These are phyloP conservation scores for Flaveria robusta DNA, from an alignment of 129 eudicot genomes.

Conservation along the genomic window DNA sequence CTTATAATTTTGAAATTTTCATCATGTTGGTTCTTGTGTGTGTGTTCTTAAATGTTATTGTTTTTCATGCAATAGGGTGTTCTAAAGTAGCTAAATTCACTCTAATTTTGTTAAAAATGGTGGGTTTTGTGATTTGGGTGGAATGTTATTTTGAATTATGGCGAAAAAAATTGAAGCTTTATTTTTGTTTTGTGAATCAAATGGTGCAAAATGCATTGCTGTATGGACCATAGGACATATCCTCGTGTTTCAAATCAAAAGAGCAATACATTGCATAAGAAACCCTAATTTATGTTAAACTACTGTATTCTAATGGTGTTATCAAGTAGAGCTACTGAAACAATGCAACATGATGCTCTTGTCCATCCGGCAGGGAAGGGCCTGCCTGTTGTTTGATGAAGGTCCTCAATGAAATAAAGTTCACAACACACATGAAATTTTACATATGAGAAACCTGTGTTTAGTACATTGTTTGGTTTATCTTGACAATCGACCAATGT, in stretches of 20 bases:
- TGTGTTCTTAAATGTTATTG: not conserved
- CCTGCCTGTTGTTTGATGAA: slow-evolving; percentile 25
- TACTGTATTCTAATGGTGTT: slow-evolving; percentile 2
- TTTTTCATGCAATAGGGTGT: slow-evolving; percentile 6
- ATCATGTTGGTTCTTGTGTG: not conserved
- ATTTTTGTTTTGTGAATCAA: not conserved
- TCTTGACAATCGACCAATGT: not conserved
- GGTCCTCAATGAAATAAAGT: slow-evolving; percentile 22
- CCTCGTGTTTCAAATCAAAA: not conserved
- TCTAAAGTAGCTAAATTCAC: slow-evolving; percentile 3
- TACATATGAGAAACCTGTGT: not conserved
- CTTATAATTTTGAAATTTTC: not conserved
- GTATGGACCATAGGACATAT: slow-evolving; percentile 6
- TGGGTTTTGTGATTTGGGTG: slow-evolving; percentile 23
- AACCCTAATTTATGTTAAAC: slow-evolving; percentile 1
- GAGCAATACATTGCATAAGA: slow-evolving; percentile 9
- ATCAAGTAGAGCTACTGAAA: not conserved
- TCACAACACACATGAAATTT: not conserved
- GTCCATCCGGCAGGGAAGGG: slow-evolving; percentile 4
- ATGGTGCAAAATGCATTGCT: slow-evolving; percentile 13
- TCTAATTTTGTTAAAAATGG: slow-evolving; percentile 7
- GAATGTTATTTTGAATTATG: slow-evolving; percentile 9
- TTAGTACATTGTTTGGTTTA: slow-evolving; percentile 13
- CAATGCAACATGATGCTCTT: not conserved
- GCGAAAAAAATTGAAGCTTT: not conserved